phyloP scores from a whole-genome alignment of 2,329 filamentous ascomycete genomes.

The Sclerotinia sclerotiorum region DNA sequence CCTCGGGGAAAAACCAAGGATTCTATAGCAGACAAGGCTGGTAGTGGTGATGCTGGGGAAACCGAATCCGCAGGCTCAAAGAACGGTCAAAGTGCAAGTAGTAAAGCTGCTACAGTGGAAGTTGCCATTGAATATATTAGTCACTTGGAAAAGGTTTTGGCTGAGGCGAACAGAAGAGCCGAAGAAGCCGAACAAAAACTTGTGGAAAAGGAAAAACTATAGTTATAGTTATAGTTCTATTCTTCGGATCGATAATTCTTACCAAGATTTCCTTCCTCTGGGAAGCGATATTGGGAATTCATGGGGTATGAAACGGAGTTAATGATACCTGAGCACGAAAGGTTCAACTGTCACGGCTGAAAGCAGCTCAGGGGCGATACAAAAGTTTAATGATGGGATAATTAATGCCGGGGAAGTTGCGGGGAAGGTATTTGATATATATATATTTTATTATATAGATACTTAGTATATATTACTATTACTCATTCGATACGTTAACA shows the following conservation, averaged over 20 bases:
- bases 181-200: conserved; percentile 39
- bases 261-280: background rate
- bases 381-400: conserved; percentile 11
- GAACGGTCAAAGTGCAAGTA: conserved; percentile 61
- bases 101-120: conserved; percentile 97
- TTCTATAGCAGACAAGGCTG: conserved; percentile 41
- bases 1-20: conserved; percentile 54
- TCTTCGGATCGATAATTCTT: background rate
- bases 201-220: conserved; percentile 25
- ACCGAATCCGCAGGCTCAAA: conserved; percentile 48
- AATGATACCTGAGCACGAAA: conserved; percentile 25
- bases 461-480: background rate
- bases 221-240: background rate
- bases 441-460: background rate
- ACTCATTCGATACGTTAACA: background rate
- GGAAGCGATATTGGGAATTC: background rate
- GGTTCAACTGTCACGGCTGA: conserved; percentile 13
- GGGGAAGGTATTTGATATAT: background rate
- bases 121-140: conserved; percentile 95
- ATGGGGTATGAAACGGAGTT: background rate
- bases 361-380: background rate
- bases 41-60: conserved; percentile 49
- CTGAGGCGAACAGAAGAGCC: conserved; percentile 62
- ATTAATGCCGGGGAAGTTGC: background rate
- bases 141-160: conserved; percentile 71